Percentiles rank a stretch among this genome's conserved stretches.
phyloP scores from a whole-genome alignment of 805 yeast species.

The Tetrapisispora fleetii region DNA sequence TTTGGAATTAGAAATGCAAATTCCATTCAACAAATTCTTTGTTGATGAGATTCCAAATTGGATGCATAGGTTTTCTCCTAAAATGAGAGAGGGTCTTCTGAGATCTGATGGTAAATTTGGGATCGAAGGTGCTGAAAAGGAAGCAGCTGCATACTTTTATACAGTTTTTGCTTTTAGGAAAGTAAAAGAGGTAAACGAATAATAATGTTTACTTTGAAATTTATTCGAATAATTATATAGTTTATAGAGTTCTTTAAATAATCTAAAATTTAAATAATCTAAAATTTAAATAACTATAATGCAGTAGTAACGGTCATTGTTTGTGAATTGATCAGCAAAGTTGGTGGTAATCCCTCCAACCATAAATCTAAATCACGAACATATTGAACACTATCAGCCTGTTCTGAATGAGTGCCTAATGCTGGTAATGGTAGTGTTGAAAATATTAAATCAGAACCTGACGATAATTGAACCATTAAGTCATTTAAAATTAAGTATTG shows the following conservation, averaged over 20 bases:
- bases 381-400: slow-evolving; percentile 62
- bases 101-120: slow-evolving; percentile 76
- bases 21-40: slow-evolving; percentile 75
- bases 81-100: slow-evolving; percentile 56
- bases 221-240: background rate
- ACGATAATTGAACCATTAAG: slow-evolving; percentile 58
- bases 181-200: slow-evolving; percentile 25
- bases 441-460: slow-evolving; percentile 58
- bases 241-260: too few relatives aligned
- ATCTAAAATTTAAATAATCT: background rate
- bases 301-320: slow-evolving; percentile 96
- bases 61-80: slow-evolving; percentile 47
- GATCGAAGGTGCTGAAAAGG: slow-evolving; percentile 81
- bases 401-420: slow-evolving; percentile 67
- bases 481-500: slow-evolving; percentile 86
- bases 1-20: slow-evolving; percentile 57
- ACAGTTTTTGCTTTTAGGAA: slow-evolving; percentile 76
- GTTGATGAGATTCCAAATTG: slow-evolving; percentile 66
- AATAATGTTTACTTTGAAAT: background rate
- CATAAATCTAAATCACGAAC: slow-evolving; percentile 68
- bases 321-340: slow-evolving; percentile 75
- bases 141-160: slow-evolving; percentile 79
- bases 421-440: slow-evolving; percentile 87
- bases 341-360: slow-evolving; percentile 77
- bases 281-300: slow-evolving; percentile 33